phyloP scores from a whole-genome alignment of 208 protist genomes.

The Wallacemonas collosoma region DNA sequence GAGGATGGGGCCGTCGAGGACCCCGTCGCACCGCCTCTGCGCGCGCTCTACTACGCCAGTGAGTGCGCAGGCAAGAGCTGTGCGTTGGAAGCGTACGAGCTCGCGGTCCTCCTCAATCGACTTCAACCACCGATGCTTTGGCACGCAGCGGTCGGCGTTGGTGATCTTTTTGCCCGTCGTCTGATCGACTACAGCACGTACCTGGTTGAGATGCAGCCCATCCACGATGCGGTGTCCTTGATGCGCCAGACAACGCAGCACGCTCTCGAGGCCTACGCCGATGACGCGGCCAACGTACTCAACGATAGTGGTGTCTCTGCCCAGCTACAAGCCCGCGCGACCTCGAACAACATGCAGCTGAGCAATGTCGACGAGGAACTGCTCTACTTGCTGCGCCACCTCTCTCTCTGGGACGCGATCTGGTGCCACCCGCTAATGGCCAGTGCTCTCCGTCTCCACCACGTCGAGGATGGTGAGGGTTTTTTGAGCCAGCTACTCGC shows the following conservation, averaged over 20 bases:
- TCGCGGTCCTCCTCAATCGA: slow-evolving; percentile 69
- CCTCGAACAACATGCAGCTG: slow-evolving; percentile 55
- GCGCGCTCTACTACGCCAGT: slow-evolving; percentile 65
- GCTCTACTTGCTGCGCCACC: slow-evolving; percentile 80
- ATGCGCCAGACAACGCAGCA: slow-evolving; percentile 33
- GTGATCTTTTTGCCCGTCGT: slow-evolving; percentile 72
- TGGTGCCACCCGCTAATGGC: slow-evolving; percentile 80
- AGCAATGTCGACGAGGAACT: slow-evolving; percentile 78
- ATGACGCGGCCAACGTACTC: slow-evolving; percentile 40
- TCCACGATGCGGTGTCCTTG: slow-evolving; percentile 81
- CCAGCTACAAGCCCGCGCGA: slow-evolving; percentile 17
- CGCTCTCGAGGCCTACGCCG: slow-evolving; percentile 43
- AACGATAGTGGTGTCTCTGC: slow-evolving; percentile 5
- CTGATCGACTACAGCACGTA: slow-evolving; percentile 86
- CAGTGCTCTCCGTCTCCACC: slow-evolving; percentile 73
- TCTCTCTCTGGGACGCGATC: slow-evolving; percentile 81
- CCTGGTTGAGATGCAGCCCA: slow-evolving; percentile 73
- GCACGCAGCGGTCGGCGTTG: slow-evolving; percentile 84
- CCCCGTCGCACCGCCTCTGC: slow-evolving; percentile 40
- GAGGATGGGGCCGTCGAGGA: slow-evolving; percentile 36
- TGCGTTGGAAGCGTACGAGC: slow-evolving; percentile 77
- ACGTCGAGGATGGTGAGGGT: slow-evolving; percentile 75
- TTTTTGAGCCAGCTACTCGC: slow-evolving; percentile 81
- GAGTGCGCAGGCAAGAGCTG: slow-evolving; percentile 71
- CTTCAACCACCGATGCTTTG: slow-evolving; percentile 71